Evolutionary conservation across 495 filamentous ascomycete genomes (phyloP).

Genomic region (Bryoglossum gracile): DNA sequence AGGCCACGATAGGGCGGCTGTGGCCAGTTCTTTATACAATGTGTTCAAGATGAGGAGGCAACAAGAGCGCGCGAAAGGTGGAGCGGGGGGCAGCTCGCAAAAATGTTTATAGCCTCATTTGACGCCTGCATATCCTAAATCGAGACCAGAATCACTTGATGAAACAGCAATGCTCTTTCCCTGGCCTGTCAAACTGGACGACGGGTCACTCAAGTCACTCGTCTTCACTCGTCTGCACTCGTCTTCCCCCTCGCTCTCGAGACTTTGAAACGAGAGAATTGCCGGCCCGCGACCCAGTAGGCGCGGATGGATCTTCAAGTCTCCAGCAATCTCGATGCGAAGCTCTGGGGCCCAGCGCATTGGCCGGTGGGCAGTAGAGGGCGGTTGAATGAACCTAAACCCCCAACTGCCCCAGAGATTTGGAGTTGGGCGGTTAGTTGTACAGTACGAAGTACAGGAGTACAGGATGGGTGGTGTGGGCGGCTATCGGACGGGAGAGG

Average conservation of each 20-base stretch:
- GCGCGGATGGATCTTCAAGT: slow-evolving; percentile 10
- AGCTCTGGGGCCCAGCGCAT: background rate
- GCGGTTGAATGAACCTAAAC: slow-evolving; percentile 22
- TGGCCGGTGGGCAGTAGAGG: slow-evolving; percentile 11
- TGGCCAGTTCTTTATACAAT: slow-evolving; percentile 21
- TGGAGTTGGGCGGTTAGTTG: too few species aligned
- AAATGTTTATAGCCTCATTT: slow-evolving; percentile 19
- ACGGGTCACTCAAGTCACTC: background rate
- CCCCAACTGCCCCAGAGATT: too few species aligned
- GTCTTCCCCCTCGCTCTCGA: too few species aligned
- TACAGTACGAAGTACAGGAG: too few species aligned
- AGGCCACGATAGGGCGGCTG: slow-evolving; percentile 10
- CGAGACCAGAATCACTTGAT: slow-evolving; percentile 12
- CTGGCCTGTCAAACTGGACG: slow-evolving; percentile 13
- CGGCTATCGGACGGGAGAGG: too few species aligned
- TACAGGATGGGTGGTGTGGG: too few species aligned
- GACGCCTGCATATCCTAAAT: slow-evolving; percentile 21
- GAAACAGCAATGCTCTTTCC: slow-evolving; percentile 18
- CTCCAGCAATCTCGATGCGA: slow-evolving; percentile 9
- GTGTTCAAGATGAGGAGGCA: slow-evolving; percentile 1
- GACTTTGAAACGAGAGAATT: slow-evolving; percentile 14
- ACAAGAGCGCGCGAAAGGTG: too few species aligned
- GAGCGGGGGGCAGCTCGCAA: slow-evolving; percentile 7
- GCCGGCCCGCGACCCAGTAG: slow-evolving; percentile 10
- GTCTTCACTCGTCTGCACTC: too few species aligned